Evolutionary conservation across 306 rosid species (phyloP), one percentile per base, ranked within the genome.

Genomic region (Prunus kanzakura): DNA sequence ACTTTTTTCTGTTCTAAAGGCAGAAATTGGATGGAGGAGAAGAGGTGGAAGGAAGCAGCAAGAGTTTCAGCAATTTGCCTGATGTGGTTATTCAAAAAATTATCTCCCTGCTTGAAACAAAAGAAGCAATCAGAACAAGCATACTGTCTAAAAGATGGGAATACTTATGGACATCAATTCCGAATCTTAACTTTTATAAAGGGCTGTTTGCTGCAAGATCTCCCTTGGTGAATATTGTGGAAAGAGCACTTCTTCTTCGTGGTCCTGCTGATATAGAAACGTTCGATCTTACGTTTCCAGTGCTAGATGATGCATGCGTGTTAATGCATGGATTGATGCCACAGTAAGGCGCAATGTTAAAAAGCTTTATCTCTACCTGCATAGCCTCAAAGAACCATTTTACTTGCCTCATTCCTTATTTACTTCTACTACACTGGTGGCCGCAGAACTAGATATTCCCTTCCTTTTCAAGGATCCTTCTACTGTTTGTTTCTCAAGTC

Each of bases 201-300:
- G 2, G 45, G 20, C 10, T 3, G 2, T 9, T 11, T 4, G 22
- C 13, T 5, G 11, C 18, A 2, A 69, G 74, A 18, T 9, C 41
- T 69, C 15, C 22, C 25, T 2, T 69, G 46, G 45, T 27, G 43
- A 69, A 69, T 69, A 32, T 20, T 27, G 46, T 69, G 27, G 62
- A 69, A 14, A 50, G 74, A 69, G 74, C 74, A 5, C 74, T 69
- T 50, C 45, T 51, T 69, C 62, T 69, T 69, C 29, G 16, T 30
- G 27, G 61, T n/a, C 46, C 61, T 69, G 47, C 74, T 29, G 58
- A 50, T 50, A 69, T 69, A 49, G 9, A 69, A 50, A 46, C 2
- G 13, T 50, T 69, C 3, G 5, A 1, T 25, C 61, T 50, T 69
- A 1, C 0, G 11, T 16, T 27, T 50, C 7, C 2, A 1, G 46